phyloP scores from a whole-genome alignment of 2,329 filamentous ascomycete genomes.

The Fusarium bactridioides region DNA sequence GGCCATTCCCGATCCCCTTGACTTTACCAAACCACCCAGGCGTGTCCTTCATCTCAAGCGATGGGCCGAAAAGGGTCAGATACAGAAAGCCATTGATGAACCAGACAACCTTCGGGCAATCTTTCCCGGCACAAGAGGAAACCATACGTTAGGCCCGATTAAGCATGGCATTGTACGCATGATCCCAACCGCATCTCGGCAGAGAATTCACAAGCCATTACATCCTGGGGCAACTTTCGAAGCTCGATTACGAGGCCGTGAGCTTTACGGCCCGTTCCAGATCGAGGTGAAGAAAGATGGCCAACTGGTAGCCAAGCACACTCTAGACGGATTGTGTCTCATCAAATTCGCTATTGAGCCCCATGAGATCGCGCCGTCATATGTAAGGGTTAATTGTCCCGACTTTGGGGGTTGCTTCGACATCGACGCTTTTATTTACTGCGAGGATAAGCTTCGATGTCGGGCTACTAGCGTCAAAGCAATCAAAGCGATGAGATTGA shows the following conservation, averaged over 20 bases:
- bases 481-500: neutral
- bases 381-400: neutral
- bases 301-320: neutral
- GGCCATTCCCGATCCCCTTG: neutral
- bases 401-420: neutral
- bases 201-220: neutral
- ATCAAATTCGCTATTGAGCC: neutral
- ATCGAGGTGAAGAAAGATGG: neutral
- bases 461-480: conserved; percentile 2
- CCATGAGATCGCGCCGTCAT: neutral
- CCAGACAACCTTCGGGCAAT: neutral
- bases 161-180: conserved; percentile 13
- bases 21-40: neutral
- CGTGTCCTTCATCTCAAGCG: neutral
- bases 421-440: neutral
- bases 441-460: conserved; percentile 1
- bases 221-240: neutral
- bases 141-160: neutral
- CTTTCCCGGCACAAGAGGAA: neutral
- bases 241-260: neutral
- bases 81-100: neutral
- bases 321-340: neutral
- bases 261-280: neutral
- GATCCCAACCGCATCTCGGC: neutral
- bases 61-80: neutral